Conservation (phyloP, 1,284 basidiomycete genomes). For the Tranzscheliella williamsii region DNA sequence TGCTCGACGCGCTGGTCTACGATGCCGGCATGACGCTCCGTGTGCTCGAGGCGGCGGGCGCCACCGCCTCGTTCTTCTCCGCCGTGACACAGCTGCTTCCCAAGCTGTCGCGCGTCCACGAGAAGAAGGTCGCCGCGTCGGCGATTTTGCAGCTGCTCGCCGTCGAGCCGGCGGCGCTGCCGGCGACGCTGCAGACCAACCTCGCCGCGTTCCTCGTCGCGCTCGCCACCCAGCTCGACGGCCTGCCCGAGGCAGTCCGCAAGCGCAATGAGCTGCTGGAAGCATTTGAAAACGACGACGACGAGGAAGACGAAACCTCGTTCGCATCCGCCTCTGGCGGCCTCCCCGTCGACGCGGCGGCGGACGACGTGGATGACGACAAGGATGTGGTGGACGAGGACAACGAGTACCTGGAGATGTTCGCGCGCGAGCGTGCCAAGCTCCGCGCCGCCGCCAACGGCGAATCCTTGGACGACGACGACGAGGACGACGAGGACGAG, state of each 20-base stretch:
- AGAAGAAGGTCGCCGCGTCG: slow-evolving; percentile 80
- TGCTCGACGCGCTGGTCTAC: slow-evolving; percentile 83
- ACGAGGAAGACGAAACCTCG: slow-evolving; percentile 36
- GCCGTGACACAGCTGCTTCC: slow-evolving; percentile 67
- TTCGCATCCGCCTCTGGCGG: slow-evolving; percentile 17
- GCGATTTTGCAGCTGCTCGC: slow-evolving; percentile 65
- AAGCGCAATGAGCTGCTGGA: slow-evolving; percentile 50
- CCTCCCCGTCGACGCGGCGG: slow-evolving; percentile 12
- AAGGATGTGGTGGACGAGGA: slow-evolving; percentile 58
- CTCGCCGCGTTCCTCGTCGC: slow-evolving; percentile 44
- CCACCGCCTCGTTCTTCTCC: slow-evolving; percentile 77
- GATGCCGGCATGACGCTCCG: slow-evolving; percentile 77
- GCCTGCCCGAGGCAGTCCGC: slow-evolving; percentile 47
- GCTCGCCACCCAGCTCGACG: slow-evolving; percentile 43
- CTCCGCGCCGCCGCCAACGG: slow-evolving; percentile 41
- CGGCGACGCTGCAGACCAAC: slow-evolving; percentile 37
- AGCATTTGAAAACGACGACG: slow-evolving; percentile 50
- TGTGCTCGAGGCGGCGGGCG: slow-evolving; percentile 70
- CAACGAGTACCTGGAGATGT: slow-evolving; percentile 59
- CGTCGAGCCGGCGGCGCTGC: slow-evolving; percentile 36
- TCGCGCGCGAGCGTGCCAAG: slow-evolving; percentile 50
- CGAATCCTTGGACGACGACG: slow-evolving; percentile 39
- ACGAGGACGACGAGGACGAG: slow-evolving; percentile 41
- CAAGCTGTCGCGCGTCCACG: slow-evolving; percentile 80
- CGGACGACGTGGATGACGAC: slow-evolving; percentile 51